Base-by-base conservation (phyloP, 345 rosid species). In the Salix purpurea region DNA sequence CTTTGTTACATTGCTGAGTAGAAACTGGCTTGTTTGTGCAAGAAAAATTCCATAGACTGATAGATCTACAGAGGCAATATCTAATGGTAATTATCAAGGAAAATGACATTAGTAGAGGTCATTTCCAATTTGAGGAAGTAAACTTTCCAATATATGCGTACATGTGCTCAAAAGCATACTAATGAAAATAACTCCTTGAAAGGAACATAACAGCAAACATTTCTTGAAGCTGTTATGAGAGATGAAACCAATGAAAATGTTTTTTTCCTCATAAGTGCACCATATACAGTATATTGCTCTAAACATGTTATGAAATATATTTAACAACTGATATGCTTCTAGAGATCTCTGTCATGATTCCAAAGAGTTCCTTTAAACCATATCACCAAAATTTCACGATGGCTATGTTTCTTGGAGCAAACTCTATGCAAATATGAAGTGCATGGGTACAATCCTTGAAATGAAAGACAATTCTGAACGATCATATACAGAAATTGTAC, bases 1-100 rank as follows among this genome's bases (percentile, higher is more conserved):
- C 36, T 73, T 71, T 76, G 40, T 23, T 62, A 18, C 37, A 52
- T 26, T 72, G 62, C 46, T 9, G 71, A 77, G 64, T 32, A 65
- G 60, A 61, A 64, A 67, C 39, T 24, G 58, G 4, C 50, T 3
- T 30, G 37, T 65, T 30, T 65, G 37, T 34, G 36, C 36, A 34
- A 34, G 68, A 13, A 32, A 32, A 65, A 52, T 6, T 52, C 58
- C 58, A 18, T 15, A 50, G 56, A 50, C 21, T 16, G n/a, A 13
- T 13, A 18, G 56, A 50, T 50, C n/a, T 50, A 6, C 58, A 16
- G 8, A 19, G 19, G 58, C 58, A 52, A 52, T 18, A 18, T 52
- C 23, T 52, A 5, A 5, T 52, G 58, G 58, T 19, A 52, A 52
- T n/a, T 52, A 18, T 18, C 23, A 0, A 52, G 56, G 56, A 50